Conservation (phyloP, 2,329 filamentous ascomycete genomes). For the Colletotrichum tamarilloi region DNA sequence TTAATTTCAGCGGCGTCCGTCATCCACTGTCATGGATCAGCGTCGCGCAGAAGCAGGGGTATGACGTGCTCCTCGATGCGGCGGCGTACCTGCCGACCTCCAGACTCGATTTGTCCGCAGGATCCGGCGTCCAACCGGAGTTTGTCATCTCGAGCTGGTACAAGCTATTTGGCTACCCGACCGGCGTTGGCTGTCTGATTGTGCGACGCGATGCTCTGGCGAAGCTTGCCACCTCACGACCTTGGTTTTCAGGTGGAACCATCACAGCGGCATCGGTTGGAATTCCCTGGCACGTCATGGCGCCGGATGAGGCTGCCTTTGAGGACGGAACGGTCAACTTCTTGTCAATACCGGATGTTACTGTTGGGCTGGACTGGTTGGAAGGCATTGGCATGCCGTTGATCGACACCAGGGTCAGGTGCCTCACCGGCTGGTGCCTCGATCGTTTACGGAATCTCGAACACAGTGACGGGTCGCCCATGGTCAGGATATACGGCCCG, state of each 20-base stretch:
- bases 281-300: constrained; percentile 45
- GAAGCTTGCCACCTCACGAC: constrained; percentile 43
- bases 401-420: constrained; percentile 46
- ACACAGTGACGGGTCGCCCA: constrained; percentile 47
- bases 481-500: constrained; percentile 51
- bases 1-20: constrained; percentile 56
- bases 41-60: constrained; percentile 49
- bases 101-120: constrained; percentile 45
- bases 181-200: constrained; percentile 53
- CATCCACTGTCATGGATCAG: constrained; percentile 52
- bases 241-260: constrained; percentile 54
- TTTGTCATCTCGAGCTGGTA: constrained; percentile 54
- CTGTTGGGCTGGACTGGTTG: constrained; percentile 50
- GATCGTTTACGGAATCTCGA: constrained; percentile 42
- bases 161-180: constrained; percentile 55
- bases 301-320: constrained; percentile 44
- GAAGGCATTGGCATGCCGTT: constrained; percentile 41
- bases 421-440: constrained; percentile 51
- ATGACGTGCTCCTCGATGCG: constrained; percentile 53
- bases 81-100: constrained; percentile 53
- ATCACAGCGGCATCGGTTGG: constrained; percentile 46
- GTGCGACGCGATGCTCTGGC: constrained; percentile 46
- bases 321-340: constrained; percentile 56
- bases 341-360: constrained; percentile 51
- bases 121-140: constrained; percentile 45